Base-by-base conservation (phyloP, 371 early-diverging fungal genomes). In the Circinella minor region DNA sequence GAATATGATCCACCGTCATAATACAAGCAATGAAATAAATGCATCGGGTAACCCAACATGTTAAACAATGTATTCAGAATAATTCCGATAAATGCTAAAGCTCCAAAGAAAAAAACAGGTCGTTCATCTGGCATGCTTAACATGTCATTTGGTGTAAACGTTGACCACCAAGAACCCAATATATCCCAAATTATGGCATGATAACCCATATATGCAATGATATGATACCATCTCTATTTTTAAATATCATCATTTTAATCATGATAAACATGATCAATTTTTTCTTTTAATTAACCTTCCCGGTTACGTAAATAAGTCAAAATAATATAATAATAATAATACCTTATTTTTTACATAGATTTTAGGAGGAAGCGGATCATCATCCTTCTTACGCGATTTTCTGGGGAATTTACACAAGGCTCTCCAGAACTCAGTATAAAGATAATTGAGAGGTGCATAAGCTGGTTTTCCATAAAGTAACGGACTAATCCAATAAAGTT, bases 1-100 rank as follows among this genome's bases (percentile, higher is more conserved):
- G 80, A 77, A 61, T 79, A 81, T 14, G 78, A 74, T 0, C 82
- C 80, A 11, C 67, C 63, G 65, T 81, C 82, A 55, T 73, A 67
- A 20, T 57, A 65, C 14, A 81, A 15, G 17, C 72, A 74, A 20
- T 79, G 79, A 34, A 73, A 69, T 4, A 81, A 55, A 3, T 79
- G 82, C n/a, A 79, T 55, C 18, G n/a, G 18, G 20, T 65, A 76
- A 3, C 82, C 82, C 17, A 73, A 14, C 7, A 43, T 18, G 59
- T 79, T 81, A 48, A 81, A 79, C 8, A 67, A 75, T 51, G 70
- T 66, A 14, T 66, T 76, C 18, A 79, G 20, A 4, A 74, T 51
- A 11, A 77, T 13, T 5, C 57, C 67, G 14, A 54, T 69, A 3
- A 55, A 15, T 3, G 68, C 18, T 39, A 74, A 74, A 34, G 71